Conservation (phyloP, 495 filamentous ascomycete genomes). For the Penicillium taxi region DNA sequence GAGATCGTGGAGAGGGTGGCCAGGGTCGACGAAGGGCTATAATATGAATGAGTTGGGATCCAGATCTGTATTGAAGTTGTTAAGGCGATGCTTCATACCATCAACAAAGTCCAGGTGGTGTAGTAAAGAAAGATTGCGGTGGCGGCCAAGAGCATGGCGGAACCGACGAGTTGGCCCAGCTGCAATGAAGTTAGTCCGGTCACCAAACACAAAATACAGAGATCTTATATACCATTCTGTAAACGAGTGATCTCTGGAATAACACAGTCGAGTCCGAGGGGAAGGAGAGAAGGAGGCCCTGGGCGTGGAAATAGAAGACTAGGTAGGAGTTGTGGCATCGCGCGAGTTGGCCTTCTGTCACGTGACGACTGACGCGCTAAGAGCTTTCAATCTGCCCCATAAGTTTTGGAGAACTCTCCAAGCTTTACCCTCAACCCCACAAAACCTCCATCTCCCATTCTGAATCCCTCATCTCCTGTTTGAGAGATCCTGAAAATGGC, state of each 20-base stretch:
- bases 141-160: slow-evolving; percentile 95
- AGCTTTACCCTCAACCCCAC: slow-evolving; percentile 10
- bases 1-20: slow-evolving; percentile 86
- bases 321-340: neutral
- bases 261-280: slow-evolving; percentile 2
- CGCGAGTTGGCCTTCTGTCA: slow-evolving; percentile 6
- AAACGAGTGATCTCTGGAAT: slow-evolving; percentile 9
- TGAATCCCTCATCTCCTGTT: neutral
- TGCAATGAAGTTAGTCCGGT: slow-evolving; percentile 23
- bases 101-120: slow-evolving; percentile 92
- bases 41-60: neutral
- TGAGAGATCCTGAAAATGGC: slow-evolving; percentile 28
- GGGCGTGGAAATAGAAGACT: neutral
- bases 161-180: slow-evolving; percentile 93
- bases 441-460: slow-evolving; percentile 4
- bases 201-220: neutral
- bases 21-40: slow-evolving; percentile 92
- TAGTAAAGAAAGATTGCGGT: slow-evolving; percentile 98
- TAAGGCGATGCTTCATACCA: slow-evolving; percentile 52
- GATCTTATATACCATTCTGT: slow-evolving; percentile 20
- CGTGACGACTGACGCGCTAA: neutral
- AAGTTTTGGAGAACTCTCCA: slow-evolving; percentile 1
- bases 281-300: slow-evolving; percentile 4
- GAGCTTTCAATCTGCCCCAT: neutral
- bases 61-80: neutral